Evolutionary conservation across 1,139 yeast genomes (phyloP).

Genomic region (Blastobotrys serpentis): DNA sequence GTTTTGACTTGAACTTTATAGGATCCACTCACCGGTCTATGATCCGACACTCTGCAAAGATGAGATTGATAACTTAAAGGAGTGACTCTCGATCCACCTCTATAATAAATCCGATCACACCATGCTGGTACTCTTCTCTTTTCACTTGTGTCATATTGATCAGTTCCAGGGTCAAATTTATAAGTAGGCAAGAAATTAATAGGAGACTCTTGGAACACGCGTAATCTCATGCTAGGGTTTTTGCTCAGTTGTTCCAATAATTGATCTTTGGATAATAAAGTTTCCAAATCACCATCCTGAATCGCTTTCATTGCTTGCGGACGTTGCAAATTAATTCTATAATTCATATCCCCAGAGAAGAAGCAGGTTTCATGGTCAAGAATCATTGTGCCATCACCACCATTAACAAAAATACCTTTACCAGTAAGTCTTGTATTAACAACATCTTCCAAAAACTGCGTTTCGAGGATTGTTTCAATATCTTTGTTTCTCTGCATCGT

Average conservation of each 20-base stretch:
- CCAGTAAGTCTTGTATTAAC: constrained; percentile 41
- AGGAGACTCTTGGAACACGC: constrained; percentile 73
- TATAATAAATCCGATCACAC: constrained; percentile 85
- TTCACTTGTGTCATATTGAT: constrained; percentile 78
- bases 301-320: constrained; percentile 64
- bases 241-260: constrained; percentile 66
- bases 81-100: constrained; percentile 43
- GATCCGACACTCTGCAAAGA: constrained; percentile 63
- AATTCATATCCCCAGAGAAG: constrained; percentile 93
- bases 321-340: constrained; percentile 68
- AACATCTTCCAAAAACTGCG: constrained; percentile 51
- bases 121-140: constrained; percentile 94
- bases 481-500: constrained; percentile 82
- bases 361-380: constrained; percentile 81
- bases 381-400: constrained; percentile 50
- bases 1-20: constrained; percentile 64
- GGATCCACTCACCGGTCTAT: constrained; percentile 84
- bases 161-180: constrained; percentile 83
- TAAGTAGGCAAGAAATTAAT: constrained; percentile 85
- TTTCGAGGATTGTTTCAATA: constrained; percentile 65
- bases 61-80: constrained; percentile 32
- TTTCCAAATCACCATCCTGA: constrained; percentile 49
- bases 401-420: constrained; percentile 45
- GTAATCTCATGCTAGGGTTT: constrained; percentile 61
- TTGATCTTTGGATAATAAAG: constrained; percentile 73